Base-by-base conservation (phyloP, 176 grass and related monocot species). In the Aegilops sharonensis region DNA sequence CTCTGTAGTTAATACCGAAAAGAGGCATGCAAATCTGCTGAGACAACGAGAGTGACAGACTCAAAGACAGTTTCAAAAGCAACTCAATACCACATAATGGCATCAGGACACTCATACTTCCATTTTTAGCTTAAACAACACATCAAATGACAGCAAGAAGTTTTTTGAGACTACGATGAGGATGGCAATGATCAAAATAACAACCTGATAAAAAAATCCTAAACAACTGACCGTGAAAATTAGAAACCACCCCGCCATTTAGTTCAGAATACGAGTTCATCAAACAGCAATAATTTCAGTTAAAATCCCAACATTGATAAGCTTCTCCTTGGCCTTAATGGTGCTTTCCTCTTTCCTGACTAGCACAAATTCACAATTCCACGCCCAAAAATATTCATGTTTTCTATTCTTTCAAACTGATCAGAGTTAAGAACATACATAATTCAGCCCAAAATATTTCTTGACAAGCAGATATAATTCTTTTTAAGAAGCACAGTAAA, bases 381-480 rank as follows among this genome's bases (percentile, higher is more conserved):
- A 52, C 50, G 17, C 29, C 21, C 17, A 76, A 57, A 65, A 65
- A 18, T 77, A 35, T 77, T 78, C 18, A 77, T 69, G 18, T 35
- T 78, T 82, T 66, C 39, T 13, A 25, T 79, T 69, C 27, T 82
- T 68, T 21, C 54, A 75, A 48, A 47, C 4, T 61, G 40, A 39
- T 56, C 9, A 65, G 23, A 75, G 34, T 18, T 34, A 2, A 9
- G 24, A 67, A 76, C 32, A 77, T 17, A 89, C 18, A 85, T 60
- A 60, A 80, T 71, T 59, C 12, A 75, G 30, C 43, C 17, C 0
- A 14, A 83, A 77, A 88, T 68, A 60, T 42, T 68, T 69, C 74
- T 47, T 59, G 36, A 32, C 8, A 27, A 59, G 8, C 8, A 20
- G 35, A 85, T 2, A 64, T 75, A 56, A 54, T 54, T 54, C 1